Percentiles rank a stretch among this genome's conserved stretches.
phyloP scores from a whole-genome alignment of 768 basidiomycete species.

The Suillus americanus region DNA sequence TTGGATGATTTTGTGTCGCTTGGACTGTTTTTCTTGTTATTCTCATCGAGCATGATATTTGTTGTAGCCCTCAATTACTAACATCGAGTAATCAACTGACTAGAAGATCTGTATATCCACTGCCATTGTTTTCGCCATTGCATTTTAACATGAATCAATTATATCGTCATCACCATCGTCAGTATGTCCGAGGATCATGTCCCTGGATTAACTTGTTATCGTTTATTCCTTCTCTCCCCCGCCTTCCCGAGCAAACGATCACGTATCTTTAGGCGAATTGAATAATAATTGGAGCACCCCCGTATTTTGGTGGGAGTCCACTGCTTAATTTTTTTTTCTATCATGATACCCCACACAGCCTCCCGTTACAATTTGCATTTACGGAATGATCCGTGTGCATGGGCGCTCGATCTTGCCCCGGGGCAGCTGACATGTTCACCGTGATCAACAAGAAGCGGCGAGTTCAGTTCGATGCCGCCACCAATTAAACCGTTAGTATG shows the following conservation, averaged over 20 bases:
- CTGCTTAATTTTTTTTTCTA: background rate
- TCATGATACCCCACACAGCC: background rate
- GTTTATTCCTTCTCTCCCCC: background rate
- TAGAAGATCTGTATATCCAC: background rate
- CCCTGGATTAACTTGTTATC: background rate
- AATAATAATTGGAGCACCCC: background rate
- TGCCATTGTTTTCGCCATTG: background rate
- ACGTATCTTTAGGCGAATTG: background rate
- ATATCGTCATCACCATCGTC: background rate
- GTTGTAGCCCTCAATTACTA: too few relatives aligned
- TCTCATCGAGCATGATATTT: background rate
- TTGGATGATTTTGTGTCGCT: constrained; percentile 3
- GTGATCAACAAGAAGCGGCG: background rate
- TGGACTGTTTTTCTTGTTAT: background rate
- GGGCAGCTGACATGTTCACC: background rate
- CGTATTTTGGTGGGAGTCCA: background rate
- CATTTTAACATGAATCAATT: background rate
- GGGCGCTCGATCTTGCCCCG: background rate
- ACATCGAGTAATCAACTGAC: background rate
- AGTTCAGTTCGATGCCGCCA: background rate
- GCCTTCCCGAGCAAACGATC: background rate
- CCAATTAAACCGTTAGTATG: background rate
- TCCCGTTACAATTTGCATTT: background rate
- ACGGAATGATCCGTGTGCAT: background rate
- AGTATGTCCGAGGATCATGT: background rate